Conservation (phyloP, 305 asterid species). For the Solanum hybrid region DNA sequence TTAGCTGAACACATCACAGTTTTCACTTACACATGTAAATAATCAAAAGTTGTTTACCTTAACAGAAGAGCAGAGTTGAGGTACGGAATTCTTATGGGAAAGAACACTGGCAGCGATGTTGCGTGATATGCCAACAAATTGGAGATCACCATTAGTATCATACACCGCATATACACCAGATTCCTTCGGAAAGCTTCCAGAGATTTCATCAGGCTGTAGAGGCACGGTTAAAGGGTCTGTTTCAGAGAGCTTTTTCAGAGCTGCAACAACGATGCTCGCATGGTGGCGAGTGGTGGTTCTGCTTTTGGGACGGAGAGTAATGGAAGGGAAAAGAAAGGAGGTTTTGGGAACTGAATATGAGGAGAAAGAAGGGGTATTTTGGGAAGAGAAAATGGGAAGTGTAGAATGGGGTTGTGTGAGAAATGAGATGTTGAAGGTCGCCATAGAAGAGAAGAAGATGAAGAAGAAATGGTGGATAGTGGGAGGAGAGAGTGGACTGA, state of each 20-base stretch:
- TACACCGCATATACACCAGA: constrained; percentile 84
- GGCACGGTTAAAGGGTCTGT: constrained; percentile 44
- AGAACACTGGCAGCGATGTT: constrained; percentile 68
- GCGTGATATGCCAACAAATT: constrained; percentile 78
- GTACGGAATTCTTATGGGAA: constrained; percentile 58
- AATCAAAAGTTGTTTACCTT: constrained; percentile 37
- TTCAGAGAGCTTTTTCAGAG: constrained; percentile 59
- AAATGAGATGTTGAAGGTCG: no score
- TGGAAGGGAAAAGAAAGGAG: constrained; percentile 9
- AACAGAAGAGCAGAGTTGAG: constrained; percentile 65
- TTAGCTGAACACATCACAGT: not conserved
- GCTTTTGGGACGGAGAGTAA: constrained; percentile 14
- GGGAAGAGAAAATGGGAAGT: no score
- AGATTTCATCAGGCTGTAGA: constrained; percentile 21
- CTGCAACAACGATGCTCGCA: constrained; percentile 35
- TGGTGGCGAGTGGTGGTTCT: constrained; percentile 19
- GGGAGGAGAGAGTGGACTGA: not conserved
- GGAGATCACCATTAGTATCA: constrained; percentile 51
- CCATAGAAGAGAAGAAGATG: no score
- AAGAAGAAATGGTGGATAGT: not conserved
- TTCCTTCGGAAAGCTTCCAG: constrained; percentile 44
- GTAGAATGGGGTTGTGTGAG: no score
- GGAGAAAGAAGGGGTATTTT: no score
- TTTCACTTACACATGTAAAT: not conserved
- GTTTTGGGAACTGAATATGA: no score